Conservation (phyloP, 2,329 filamentous ascomycete species). For the Diaporthe nobilis region DNA sequence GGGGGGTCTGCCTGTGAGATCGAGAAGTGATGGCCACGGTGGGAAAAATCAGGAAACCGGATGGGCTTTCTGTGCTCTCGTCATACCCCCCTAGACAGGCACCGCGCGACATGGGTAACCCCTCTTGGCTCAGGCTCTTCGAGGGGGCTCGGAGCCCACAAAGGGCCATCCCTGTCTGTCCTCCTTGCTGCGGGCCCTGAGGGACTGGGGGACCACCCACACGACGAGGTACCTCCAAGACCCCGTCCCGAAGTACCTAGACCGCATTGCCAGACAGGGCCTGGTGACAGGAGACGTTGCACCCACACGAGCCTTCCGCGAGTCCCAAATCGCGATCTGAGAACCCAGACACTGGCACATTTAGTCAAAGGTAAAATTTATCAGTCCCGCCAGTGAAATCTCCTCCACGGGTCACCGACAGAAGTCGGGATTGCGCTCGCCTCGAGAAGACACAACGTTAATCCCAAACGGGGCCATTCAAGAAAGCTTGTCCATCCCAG, state of each 20-base stretch:
- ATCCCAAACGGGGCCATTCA: not conserved
- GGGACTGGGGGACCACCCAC: not conserved
- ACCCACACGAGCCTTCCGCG: not conserved
- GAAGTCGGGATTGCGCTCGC: slow-evolving; percentile 1
- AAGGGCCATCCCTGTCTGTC: slow-evolving; percentile 3
- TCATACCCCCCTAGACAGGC: slow-evolving; percentile 27
- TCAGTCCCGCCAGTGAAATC: slow-evolving; percentile 9
- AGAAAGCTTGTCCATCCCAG: not conserved
- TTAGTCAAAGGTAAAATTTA: slow-evolving; percentile 28
- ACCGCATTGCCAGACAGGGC: slow-evolving; percentile 22
- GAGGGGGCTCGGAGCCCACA: not conserved
- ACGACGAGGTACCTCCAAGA: not conserved
- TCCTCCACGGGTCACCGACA: slow-evolving; percentile 17
- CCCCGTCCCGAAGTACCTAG: slow-evolving; percentile 24
- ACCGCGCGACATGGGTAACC: not conserved
- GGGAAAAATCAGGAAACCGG: slow-evolving; percentile 23
- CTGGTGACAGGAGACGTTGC: slow-evolving; percentile 28
- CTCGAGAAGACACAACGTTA: not conserved
- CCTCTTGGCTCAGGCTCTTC: slow-evolving; percentile 8
- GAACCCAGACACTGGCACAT: slow-evolving; percentile 11
- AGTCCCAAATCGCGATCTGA: slow-evolving; percentile 14
- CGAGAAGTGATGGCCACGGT: slow-evolving; percentile 12
- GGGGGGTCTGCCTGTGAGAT: not conserved
- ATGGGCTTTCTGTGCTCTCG: slow-evolving; percentile 27
- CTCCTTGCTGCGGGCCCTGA: not conserved